Evolutionary conservation across 129 eudicot species (phyloP).

Genomic region (Arctium minus): DNA sequence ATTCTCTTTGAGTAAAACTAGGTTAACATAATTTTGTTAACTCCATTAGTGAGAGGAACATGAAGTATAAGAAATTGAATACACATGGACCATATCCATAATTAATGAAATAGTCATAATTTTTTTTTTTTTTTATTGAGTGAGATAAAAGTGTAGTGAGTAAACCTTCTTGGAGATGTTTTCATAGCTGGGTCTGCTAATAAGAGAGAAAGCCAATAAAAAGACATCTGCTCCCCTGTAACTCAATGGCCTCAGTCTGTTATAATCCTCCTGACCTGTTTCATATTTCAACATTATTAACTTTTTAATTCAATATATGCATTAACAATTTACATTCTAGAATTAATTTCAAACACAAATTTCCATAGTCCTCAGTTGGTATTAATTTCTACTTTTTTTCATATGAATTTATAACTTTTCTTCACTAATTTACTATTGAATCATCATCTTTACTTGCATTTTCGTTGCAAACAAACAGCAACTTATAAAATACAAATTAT

Average conservation of each 20-base stretch:
- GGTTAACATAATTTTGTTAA: no score
- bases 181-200: conserved; percentile 86
- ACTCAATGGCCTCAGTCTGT: conserved; percentile 81
- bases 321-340: neutral
- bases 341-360: neutral
- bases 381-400: neutral
- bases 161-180: conserved; percentile 78
- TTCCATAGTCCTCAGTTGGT: no score
- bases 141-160: neutral
- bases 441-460: neutral
- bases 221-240: conserved; percentile 93
- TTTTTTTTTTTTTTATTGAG: neutral
- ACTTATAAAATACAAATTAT: neutral
- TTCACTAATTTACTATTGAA: neutral
- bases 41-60: no score
- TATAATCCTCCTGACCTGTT: conserved; percentile 87
- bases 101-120: no score
- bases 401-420: neutral
- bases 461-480: neutral
- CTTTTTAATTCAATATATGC: neutral
- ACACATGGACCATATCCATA: no score
- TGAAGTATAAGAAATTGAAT: no score
- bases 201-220: conserved; percentile 67
- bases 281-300: neutral
- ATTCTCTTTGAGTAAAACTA: no score